Conservation (phyloP, 805 yeast species). For the Candida dajiaensis region DNA sequence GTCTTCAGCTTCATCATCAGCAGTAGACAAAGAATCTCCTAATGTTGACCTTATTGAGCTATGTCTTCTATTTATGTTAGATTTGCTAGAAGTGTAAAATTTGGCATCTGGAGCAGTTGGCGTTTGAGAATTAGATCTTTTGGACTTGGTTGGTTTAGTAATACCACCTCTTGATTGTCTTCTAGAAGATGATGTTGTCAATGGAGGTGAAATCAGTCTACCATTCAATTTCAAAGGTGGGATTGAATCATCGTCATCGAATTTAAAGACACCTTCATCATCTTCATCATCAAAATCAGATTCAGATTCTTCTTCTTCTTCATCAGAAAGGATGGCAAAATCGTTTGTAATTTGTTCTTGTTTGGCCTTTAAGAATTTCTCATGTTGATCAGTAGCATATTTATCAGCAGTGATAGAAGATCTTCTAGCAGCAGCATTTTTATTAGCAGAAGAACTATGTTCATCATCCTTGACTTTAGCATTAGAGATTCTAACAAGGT, state of each 20-base stretch:
- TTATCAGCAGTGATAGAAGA: slow-evolving; percentile 25
- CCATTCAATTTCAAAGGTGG: slow-evolving; percentile 22
- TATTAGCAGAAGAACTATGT: background rate
- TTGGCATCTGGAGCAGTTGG: slow-evolving; percentile 29
- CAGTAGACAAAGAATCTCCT: slow-evolving; percentile 16
- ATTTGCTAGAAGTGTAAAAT: slow-evolving; percentile 6
- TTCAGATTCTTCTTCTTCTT: slow-evolving; percentile 28
- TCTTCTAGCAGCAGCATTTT: slow-evolving; percentile 19
- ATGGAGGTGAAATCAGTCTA: slow-evolving; percentile 20
- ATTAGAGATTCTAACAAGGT: slow-evolving; percentile 32
- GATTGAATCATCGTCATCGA: slow-evolving; percentile 32
- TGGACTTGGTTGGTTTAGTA: slow-evolving; percentile 20
- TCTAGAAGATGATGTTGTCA: slow-evolving; percentile 11
- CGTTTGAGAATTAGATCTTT: slow-evolving; percentile 30
- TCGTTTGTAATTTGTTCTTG: slow-evolving; percentile 21
- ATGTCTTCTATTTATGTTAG: slow-evolving; percentile 19
- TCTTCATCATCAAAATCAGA: slow-evolving; percentile 28
- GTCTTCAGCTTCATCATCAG: slow-evolving; percentile 31
- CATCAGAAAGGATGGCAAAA: slow-evolving; percentile 24
- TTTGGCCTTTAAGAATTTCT: slow-evolving; percentile 16
- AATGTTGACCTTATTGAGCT: slow-evolving; percentile 36
- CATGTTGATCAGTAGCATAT: slow-evolving; percentile 23
- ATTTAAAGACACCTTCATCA: slow-evolving; percentile 27
- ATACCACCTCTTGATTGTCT: slow-evolving; percentile 18
- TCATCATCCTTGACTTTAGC: slow-evolving; percentile 39